A percentile compares a stretch with the other conserved stretches of the same genome.
phyloP scores from a whole-genome alignment of 495 filamentous ascomycete genomes.

The Penicillium soppii region DNA sequence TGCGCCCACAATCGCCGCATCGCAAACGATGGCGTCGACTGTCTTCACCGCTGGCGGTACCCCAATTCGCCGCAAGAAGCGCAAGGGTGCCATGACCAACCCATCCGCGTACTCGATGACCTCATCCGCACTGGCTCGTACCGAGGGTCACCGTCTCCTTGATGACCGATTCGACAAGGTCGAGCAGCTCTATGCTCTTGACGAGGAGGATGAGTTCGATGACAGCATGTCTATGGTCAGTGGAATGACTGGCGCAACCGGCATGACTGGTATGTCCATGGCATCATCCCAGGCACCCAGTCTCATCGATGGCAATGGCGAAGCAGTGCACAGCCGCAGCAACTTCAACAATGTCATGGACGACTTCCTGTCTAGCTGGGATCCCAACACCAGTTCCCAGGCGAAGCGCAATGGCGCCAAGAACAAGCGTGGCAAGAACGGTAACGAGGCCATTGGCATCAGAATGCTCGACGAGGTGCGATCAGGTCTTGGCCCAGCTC shows the following conservation, averaged over 20 bases:
- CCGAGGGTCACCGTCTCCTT: conserved; percentile 80
- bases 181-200: conserved; percentile 78
- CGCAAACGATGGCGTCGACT: conserved; percentile 67
- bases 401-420: conserved; percentile 61
- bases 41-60: conserved; percentile 69
- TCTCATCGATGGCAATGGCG: conserved; percentile 37
- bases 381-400: conserved; percentile 62
- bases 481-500: conserved; percentile 73
- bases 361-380: conserved; percentile 76
- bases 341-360: conserved; percentile 91
- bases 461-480: conserved; percentile 90
- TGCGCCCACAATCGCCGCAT: conserved; percentile 47
- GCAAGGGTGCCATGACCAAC: conserved; percentile 85
- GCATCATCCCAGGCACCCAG: conserved; percentile 48
- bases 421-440: conserved; percentile 73
- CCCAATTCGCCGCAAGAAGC: conserved; percentile 79
- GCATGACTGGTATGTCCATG: conserved; percentile 45
- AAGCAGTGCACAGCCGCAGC: conserved; percentile 52
- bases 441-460: conserved; percentile 75
- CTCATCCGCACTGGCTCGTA: conserved; percentile 82
- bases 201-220: conserved; percentile 63
- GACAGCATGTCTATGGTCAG: conserved; percentile 55
- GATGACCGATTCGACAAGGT: conserved; percentile 91
- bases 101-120: conserved; percentile 96
- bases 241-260: conserved; percentile 47